Base-by-base conservation (phyloP, 2,329 filamentous ascomycete species). In the Zymoseptoria brevis region DNA sequence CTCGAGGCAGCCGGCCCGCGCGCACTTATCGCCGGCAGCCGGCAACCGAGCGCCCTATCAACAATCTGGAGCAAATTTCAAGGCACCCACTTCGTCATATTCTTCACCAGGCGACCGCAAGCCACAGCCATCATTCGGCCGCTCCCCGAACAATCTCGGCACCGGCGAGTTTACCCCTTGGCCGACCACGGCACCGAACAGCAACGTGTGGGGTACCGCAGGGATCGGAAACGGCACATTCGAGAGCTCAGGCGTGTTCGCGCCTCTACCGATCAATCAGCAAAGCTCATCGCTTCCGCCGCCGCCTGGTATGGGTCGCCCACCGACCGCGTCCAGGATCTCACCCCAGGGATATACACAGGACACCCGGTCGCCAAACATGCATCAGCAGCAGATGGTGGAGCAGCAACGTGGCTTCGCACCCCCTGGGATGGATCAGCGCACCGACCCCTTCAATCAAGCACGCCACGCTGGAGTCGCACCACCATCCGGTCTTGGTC, bases 181-280 rank as follows among this genome's bases (percentile, higher is more conserved):
- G 70, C 66, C 69, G 9, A 66, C 67, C 3, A 64, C 68, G 49
- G 53, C 79, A 78, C 63, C 76, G 9, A 72, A 78, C 68, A 75
- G 56, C 11, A 89, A 87, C 69, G 86, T 91, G 19, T 92, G 88
- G 88, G 88, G 85, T 19, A 85, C 89, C 64, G 81, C 85, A 57
- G 85, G 83, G 9, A 83, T 92, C 19, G 88, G 88, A 3, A 92
- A 92, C 71, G 88, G 88, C 50, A 90, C 87, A 0, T 92, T 92
- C 68, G 84, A 82, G 58, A 67, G 63, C 51, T 55, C 63, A 19
- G 66, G 64, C 53, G 60, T 57, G 19, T 71, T 71, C 53, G 69
- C 69, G 19, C 69, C 69, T n/a, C 57, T 71, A 56, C 62, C 67
- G 9, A 69, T 68, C 30, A 60, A 60, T 19, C 65, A 69, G 54